Evolutionary conservation across 2,329 filamentous ascomycete species (phyloP).

Genomic region (Coleophoma eucalyptorum): DNA sequence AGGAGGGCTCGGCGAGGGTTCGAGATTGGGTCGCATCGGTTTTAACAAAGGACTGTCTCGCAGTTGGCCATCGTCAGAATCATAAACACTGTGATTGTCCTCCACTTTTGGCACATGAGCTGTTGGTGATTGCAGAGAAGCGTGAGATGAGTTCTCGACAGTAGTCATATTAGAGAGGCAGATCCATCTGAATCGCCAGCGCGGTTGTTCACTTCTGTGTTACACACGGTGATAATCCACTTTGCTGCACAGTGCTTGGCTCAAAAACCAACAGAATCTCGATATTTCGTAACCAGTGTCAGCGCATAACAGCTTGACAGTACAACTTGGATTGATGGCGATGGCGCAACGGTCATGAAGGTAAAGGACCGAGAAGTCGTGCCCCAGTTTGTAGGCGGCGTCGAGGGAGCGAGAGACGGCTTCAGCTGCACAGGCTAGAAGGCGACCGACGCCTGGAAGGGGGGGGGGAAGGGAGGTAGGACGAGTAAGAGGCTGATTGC

Average conservation of each 20-base stretch:
- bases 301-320: too few species aligned
- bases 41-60: slow-evolving; percentile 36
- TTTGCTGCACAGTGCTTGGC: too few species aligned
- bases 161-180: slow-evolving; percentile 17
- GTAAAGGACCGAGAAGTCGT: neutral
- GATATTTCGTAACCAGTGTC: too few species aligned
- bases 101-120: neutral
- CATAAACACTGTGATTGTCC: slow-evolving; percentile 33
- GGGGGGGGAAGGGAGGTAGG: neutral
- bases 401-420: neutral
- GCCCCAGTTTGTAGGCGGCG: neutral
- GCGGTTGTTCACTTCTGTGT: neutral
- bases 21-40: slow-evolving; percentile 39
- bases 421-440: neutral
- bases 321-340: too few species aligned
- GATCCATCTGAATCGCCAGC: slow-evolving; percentile 14
- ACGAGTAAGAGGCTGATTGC: neutral
- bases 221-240: too few species aligned
- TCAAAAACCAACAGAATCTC: too few species aligned
- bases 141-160: slow-evolving; percentile 10
- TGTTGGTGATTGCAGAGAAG: neutral
- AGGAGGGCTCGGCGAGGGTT: slow-evolving; percentile 47
- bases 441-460: neutral
- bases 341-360: neutral
- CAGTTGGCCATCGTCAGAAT: slow-evolving; percentile 43